Evolutionary conservation across 2,329 filamentous ascomycete genomes (phyloP).

Genomic region (Eutypa lata): DNA sequence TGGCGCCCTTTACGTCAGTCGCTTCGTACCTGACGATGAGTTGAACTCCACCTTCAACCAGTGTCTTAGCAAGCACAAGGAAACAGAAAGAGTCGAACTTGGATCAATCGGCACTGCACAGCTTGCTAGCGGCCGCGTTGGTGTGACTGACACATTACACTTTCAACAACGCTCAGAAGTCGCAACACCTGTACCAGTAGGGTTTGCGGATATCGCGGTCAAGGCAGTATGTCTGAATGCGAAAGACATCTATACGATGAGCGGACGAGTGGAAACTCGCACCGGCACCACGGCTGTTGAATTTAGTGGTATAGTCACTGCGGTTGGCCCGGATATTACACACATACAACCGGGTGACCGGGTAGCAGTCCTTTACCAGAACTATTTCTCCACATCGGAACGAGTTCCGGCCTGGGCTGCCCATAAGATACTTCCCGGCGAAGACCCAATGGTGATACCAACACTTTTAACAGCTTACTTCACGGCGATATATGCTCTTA

Average conservation of each 20-base stretch:
- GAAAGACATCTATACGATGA: slow-evolving; percentile 25
- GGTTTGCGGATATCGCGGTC: slow-evolving; percentile 7
- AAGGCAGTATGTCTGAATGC: slow-evolving; percentile 18
- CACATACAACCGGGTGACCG: slow-evolving; percentile 11
- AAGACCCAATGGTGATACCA: slow-evolving; percentile 15
- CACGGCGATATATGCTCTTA: slow-evolving; percentile 29
- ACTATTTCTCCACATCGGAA: slow-evolving; percentile 13
- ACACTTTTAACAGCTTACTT: slow-evolving; percentile 19
- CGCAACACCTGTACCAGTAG: not conserved
- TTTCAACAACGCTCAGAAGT: slow-evolving; percentile 15
- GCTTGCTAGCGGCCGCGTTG: slow-evolving; percentile 9
- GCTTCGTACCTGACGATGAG: slow-evolving; percentile 15
- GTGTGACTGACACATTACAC: slow-evolving; percentile 14
- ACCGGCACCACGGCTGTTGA: slow-evolving; percentile 16
- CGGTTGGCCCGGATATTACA: slow-evolving; percentile 12
- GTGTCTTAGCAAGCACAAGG: not conserved
- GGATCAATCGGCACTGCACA: slow-evolving; percentile 2
- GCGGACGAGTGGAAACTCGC: slow-evolving; percentile 25
- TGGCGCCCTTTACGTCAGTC: slow-evolving; percentile 16
- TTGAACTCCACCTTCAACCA: slow-evolving; percentile 19
- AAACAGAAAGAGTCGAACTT: not conserved
- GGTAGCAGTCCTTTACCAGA: slow-evolving; percentile 6
- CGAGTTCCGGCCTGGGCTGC: slow-evolving; percentile 21
- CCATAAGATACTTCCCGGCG: slow-evolving; percentile 12
- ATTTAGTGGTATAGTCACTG: slow-evolving; percentile 22